These are phyloP conservation scores for Penicillium sp. DNA, from an alignment of 2,329 filamentous ascomycete species.

Conservation along the genomic window DNA sequence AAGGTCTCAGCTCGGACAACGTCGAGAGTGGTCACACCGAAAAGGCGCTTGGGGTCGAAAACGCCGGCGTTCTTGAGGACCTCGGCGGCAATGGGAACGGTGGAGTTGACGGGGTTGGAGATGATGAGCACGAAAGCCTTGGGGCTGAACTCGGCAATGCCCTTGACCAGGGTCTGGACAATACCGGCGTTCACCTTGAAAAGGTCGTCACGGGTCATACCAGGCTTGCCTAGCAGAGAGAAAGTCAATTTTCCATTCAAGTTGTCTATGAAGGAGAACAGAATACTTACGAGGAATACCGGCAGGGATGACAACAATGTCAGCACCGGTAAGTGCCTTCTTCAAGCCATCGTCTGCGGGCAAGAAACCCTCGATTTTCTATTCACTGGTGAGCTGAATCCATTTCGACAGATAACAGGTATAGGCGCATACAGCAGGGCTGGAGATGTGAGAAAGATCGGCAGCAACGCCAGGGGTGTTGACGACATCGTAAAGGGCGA, in stretches of 20 bases:
- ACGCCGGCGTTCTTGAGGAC: constrained; percentile 89
- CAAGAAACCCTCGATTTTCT: constrained; percentile 86
- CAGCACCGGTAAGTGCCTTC: constrained; percentile 82
- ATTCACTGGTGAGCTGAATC: constrained; percentile 26
- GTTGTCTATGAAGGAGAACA: not conserved
- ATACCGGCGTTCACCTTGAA: constrained; percentile 99
- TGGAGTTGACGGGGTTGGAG: constrained; percentile 99
- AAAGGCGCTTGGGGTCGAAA: constrained; percentile 93
- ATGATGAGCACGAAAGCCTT: constrained; percentile 96
- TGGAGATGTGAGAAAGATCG: constrained; percentile 96
- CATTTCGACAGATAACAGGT: constrained; percentile 7
- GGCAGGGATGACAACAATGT: constrained; percentile 95
- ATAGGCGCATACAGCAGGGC: constrained; percentile 64
- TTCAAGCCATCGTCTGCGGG: constrained; percentile 82
- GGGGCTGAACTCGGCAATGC: constrained; percentile 79
- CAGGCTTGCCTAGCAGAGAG: constrained; percentile 73
- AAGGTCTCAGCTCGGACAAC: constrained; percentile 98
- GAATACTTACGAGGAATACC: constrained; percentile 85
- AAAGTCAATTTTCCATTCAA: constrained; percentile 19
- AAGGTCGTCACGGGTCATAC: constrained; percentile 98
- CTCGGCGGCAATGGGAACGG: constrained; percentile 94
- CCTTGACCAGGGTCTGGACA: constrained; percentile 88
- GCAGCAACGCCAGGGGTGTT: constrained; percentile 95
- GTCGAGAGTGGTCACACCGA: constrained; percentile 97
- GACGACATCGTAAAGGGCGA: constrained; percentile 98